These are phyloP conservation scores for Tricholoma terreum DNA, from an alignment of 768 basidiomycete genomes.

Conservation along the genomic window DNA sequence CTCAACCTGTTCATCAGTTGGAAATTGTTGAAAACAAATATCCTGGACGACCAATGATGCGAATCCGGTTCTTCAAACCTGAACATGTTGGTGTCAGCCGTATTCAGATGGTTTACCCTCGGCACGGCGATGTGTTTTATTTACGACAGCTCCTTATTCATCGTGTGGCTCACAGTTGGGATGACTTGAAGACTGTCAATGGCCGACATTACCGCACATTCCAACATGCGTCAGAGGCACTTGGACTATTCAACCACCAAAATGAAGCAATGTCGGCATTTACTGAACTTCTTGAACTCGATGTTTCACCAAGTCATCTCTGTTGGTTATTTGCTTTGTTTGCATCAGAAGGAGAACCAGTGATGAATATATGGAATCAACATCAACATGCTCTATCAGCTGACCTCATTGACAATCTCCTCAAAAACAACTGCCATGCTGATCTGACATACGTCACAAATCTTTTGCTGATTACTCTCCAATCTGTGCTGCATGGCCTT, in stretches of 20 bases:
- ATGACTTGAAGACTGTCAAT: conserved; percentile 20
- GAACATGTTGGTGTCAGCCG: conserved; percentile 18
- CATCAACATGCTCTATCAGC: conserved; percentile 4
- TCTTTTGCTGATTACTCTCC: neutral
- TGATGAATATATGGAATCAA: conserved; percentile 5
- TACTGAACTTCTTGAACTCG: conserved; percentile 28
- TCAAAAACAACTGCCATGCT: too few species aligned
- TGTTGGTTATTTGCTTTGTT: conserved; percentile 38
- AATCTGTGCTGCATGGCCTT: neutral
- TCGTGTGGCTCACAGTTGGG: conserved; percentile 6
- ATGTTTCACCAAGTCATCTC: conserved; percentile 34
- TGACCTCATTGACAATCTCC: conserved; percentile 6
- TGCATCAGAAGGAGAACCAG: conserved; percentile 27
- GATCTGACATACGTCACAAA: neutral
- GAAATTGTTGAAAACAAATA: neutral
- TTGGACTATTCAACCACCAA: conserved; percentile 14
- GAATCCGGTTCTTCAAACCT: conserved; percentile 6
- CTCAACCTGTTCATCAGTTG: neutral
- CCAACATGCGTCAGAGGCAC: conserved; percentile 17
- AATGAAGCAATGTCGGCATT: conserved; percentile 26
- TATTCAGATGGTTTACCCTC: conserved; percentile 21
- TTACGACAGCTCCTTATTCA: conserved; percentile 25
- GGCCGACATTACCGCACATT: conserved; percentile 11
- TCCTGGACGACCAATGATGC: neutral
- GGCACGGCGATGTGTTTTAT: conserved; percentile 33